Evolutionary conservation across 2,329 filamentous ascomycete genomes (phyloP), one percentile per base, ranked within the genome.

Genomic region (Mycocentrospora acerina): DNA sequence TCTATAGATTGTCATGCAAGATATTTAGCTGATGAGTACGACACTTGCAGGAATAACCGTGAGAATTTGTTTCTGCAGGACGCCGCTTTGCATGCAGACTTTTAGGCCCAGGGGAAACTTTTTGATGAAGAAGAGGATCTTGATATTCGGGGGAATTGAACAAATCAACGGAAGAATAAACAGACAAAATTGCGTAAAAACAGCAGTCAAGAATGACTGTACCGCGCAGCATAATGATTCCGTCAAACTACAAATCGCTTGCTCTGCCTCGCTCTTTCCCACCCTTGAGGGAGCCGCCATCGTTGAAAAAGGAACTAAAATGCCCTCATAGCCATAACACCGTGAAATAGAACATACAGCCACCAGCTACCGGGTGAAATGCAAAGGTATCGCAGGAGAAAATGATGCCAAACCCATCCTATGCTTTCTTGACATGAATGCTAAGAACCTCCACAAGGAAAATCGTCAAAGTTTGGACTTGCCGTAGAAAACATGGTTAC

Each of bases 311-410:
- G 24, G 35, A 32, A 30, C 24, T 35, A 25, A 26, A 41, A 36
- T 45, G 42, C 45, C 42, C 32, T 31, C 45, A 48, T 46, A 48
- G 33, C 45, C 51, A 36, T 51, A 46, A 66, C 58, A 64, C 57
- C 59, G 35, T 53, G 39, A 55, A 37, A 44, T 54, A 46, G 60
- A 60, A 60, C 51, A 64, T 64, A 64, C 55, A 66, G 61, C 64
- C 62, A 50, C 64, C 66, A n/a, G n/a, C n/a, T n/a, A 30, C 58
- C 63, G 37, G 51, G 48, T 62, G 60, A 60, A 67, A 68, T 67
- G 62, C 64, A 65, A 49, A 44, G 42, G 46, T 54, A 57, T 50
- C 55, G 35, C 50, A 43, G 48, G 46, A 42, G 51, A 52, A 52
- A 44, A 62, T 62, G 52, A 50, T 55, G 48, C 19, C 19, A 22